Percentiles rank a stretch among this genome's conserved stretches.
phyloP scores from a whole-genome alignment of 2,329 filamentous ascomycete species.

The Kalmusia sp. region DNA sequence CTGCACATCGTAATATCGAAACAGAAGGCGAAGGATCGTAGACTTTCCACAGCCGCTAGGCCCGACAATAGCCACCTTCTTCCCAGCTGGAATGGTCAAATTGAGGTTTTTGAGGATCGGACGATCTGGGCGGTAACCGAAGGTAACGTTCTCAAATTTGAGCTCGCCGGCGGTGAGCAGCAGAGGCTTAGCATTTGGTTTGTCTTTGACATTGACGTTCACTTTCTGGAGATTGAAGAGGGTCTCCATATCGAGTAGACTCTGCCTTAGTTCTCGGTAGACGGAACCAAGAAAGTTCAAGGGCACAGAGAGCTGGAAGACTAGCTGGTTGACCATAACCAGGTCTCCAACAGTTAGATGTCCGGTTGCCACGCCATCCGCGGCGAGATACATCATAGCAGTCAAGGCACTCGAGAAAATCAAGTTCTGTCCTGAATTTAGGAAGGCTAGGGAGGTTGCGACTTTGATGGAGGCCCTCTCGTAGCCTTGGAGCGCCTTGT shows the following conservation, averaged over 20 bases:
- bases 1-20: conserved; percentile 93
- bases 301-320: conserved; percentile 96
- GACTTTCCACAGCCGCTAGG: conserved; percentile 97
- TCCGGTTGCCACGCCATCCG: conserved; percentile 83
- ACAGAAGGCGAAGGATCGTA: conserved; percentile 86
- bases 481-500: conserved; percentile 83
- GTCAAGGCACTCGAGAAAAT: conserved; percentile 96
- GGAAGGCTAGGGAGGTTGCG: conserved; percentile 86
- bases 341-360: conserved; percentile 90
- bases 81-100: conserved; percentile 90
- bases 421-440: conserved; percentile 95
- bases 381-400: conserved; percentile 97
- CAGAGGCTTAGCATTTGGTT: conserved; percentile 75
- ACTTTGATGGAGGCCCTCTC: conserved; percentile 97
- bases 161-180: conserved; percentile 84
- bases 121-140: conserved; percentile 86
- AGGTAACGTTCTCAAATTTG: conserved; percentile 91
- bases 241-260: conserved; percentile 96
- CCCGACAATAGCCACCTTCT: conserved; percentile 95
- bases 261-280: conserved; percentile 94
- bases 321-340: conserved; percentile 98
- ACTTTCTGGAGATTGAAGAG: conserved; percentile 97
- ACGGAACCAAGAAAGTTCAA: conserved; percentile 98
- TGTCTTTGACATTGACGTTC: conserved; percentile 84
- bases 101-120: conserved; percentile 85